Percentiles rank a stretch among this genome's conserved stretches.
Conservation (phyloP, 1,139 yeast species). For the Taiozyma sp. region DNA sequence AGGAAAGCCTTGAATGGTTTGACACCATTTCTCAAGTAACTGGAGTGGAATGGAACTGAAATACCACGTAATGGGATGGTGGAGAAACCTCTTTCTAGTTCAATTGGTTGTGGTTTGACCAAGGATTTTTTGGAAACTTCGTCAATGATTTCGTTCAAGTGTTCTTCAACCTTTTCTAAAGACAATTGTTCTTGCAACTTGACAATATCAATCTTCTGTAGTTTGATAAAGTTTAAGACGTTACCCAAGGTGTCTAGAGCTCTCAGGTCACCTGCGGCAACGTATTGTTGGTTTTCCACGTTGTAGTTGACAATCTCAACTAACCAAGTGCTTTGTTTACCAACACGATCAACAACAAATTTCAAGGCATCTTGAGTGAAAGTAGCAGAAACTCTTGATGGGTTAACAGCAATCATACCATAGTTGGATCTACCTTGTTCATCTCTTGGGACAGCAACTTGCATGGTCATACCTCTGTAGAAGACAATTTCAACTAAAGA, state of each 20-base stretch:
- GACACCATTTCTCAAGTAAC: constrained; percentile 96
- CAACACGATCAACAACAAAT: constrained; percentile 89
- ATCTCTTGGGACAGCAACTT: constrained; percentile 99
- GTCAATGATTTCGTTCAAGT: constrained; percentile 77
- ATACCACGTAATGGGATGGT: constrained; percentile 98
- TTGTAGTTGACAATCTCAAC: constrained; percentile 97
- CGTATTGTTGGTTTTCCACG: constrained; percentile 97
- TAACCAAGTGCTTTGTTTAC: constrained; percentile 82
- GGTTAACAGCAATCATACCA: constrained; percentile 99
- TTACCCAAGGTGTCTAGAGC: constrained; percentile 91
- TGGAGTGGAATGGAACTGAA: constrained; percentile 98
- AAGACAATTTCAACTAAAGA: constrained; percentile 96
- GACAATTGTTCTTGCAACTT: constrained; percentile 79
- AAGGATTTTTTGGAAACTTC: constrained; percentile 77
- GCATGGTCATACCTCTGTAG: constrained; percentile 99
- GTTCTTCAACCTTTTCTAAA: constrained; percentile 82
- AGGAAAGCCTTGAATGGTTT: constrained; percentile 98
- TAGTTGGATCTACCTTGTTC: constrained; percentile 91
- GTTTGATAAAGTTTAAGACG: constrained; percentile 85
- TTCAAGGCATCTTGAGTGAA: constrained; percentile 91
- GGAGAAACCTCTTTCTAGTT: constrained; percentile 95
- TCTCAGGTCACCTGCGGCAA: constrained; percentile 97
- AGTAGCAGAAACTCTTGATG: constrained; percentile 83
- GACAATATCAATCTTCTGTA: constrained; percentile 90
- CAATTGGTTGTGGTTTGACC: constrained; percentile 95